These are phyloP conservation scores for Cercophora samala DNA, from an alignment of 495 filamentous ascomycete species.

Conservation along the genomic window DNA sequence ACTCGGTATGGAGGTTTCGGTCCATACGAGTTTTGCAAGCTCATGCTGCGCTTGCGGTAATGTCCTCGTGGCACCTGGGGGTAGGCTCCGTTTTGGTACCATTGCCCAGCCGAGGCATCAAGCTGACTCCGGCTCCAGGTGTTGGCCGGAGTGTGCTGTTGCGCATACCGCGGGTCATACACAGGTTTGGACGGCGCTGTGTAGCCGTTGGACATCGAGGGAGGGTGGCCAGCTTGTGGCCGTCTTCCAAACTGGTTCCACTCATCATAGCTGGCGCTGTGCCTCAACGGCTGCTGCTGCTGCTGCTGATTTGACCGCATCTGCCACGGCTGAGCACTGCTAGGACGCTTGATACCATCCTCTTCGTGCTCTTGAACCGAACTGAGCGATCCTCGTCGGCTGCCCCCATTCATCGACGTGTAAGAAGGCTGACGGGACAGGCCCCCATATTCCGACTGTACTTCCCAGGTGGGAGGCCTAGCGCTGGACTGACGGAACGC, in stretches of 20 bases:
- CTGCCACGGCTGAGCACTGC: conserved; percentile 29
- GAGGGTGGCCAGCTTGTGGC: conserved; percentile 29
- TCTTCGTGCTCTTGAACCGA: conserved; percentile 25
- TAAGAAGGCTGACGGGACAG: conserved; percentile 29
- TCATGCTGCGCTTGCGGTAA: conserved; percentile 38
- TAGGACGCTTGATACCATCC: conserved; percentile 22
- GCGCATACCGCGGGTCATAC: conserved; percentile 31
- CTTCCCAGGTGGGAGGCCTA: conserved; percentile 15
- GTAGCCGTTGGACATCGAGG: conserved; percentile 41
- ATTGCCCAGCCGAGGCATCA: conserved; percentile 30
- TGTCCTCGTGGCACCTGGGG: conserved; percentile 37
- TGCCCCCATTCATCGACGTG: conserved; percentile 30
- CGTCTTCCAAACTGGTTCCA: conserved; percentile 27
- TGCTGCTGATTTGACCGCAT: conserved; percentile 16
- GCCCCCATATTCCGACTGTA: conserved; percentile 34
- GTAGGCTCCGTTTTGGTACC: conserved; percentile 30
- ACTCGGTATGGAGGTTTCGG: conserved; percentile 38
- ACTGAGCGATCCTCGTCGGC: conserved; percentile 31
- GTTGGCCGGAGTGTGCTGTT: conserved; percentile 23
- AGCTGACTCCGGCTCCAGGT: conserved; percentile 31
- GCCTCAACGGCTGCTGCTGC: conserved; percentile 32
- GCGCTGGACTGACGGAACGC: conserved; percentile 24
- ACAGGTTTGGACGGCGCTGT: conserved; percentile 22
- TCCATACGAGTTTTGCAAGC: conserved; percentile 6
- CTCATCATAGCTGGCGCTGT: conserved; percentile 44